Base-by-base conservation (phyloP, 805 yeast genomes). In the Hanseniaspora hatyaiensis region DNA sequence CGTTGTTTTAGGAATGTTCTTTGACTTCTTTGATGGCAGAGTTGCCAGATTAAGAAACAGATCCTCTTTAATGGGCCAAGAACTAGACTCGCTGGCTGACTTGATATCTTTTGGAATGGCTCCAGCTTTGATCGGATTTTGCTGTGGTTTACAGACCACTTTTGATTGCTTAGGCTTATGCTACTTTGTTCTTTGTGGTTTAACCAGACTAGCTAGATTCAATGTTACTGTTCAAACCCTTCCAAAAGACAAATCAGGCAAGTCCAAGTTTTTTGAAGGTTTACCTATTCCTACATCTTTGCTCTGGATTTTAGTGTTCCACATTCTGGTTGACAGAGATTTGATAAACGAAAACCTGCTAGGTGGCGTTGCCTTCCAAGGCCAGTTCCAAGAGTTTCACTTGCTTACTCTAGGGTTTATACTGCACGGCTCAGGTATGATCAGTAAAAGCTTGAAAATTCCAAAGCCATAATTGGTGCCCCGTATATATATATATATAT, bases 11-110 rank as follows among this genome's bases (percentile, higher is more conserved):
- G 98, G 98, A 4, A 75, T 89, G 59, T 86, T 92, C 61, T 89
- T 89, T 63, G 98, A 89, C 64, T 87, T 92, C 62, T 83, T 92
- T 62, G 98, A 92, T 62, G 98, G 98, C 30, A 78, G 94, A 57
- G 98, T 89, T 6, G 98, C 98, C 3, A 75, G 98, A 59, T 74
- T 92, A 67, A 77, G 96, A 66, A 82, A 87, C 62, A 86, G 88
- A 67, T 76, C 94, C 2, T 81, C 94, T 11, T 72, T 92, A 48
- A 84, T 92, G 83, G 98, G 98, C 52, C 97, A 92, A 65, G 98
- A 92, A 67, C 75, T 92, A 58, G 98, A 92, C 62, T 88, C 96
- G 1, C 73, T 92, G 57, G 98, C 98, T 19, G 98, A 92, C 65
- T 75, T 92, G 58, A 75, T 89, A 31, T 84, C 95, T 11, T 92